These are phyloP conservation scores for Protoeuglena noctilucae DNA, from an alignment of 139 green algal genomes.

Conservation along the genomic window DNA sequence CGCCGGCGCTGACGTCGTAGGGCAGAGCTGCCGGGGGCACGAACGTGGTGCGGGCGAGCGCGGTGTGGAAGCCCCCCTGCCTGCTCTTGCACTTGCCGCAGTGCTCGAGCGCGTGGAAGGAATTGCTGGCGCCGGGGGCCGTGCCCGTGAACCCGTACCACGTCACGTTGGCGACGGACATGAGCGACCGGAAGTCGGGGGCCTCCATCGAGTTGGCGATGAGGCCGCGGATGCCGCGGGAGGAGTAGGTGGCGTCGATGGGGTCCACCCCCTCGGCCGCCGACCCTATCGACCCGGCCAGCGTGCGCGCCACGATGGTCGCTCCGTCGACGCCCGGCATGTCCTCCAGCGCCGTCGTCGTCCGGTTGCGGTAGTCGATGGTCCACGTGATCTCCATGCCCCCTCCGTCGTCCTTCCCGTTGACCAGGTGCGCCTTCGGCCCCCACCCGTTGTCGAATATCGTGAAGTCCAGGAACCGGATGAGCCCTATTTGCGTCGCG, in stretches of 20 bases:
- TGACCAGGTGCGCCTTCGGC: conserved; percentile 21
- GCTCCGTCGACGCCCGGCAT: conserved; percentile 23
- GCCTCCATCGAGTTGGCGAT: conserved; percentile 8
- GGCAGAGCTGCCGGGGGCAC: neutral
- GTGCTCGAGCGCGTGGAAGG: conserved; percentile 21
- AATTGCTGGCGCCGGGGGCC: conserved; percentile 1
- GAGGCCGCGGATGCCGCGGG: conserved; percentile 18
- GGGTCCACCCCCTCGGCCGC: conserved; percentile 12
- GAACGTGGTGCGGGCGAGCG: conserved; percentile 13
- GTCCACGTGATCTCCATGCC: conserved; percentile 29
- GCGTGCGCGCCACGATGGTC: conserved; percentile 18
- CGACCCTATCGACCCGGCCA: conserved; percentile 10
- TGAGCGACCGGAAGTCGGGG: conserved; percentile 7
- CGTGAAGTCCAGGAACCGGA: conserved; percentile 27
- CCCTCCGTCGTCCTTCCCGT: conserved; percentile 37
- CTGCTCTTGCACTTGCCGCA: conserved; percentile 24
- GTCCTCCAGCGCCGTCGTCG: conserved; percentile 3
- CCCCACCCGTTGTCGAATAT: conserved; percentile 30
- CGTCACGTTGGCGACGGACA: conserved; percentile 27
- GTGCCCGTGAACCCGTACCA: conserved; percentile 18
- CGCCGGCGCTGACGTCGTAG: neutral
- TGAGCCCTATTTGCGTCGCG: conserved; percentile 22
- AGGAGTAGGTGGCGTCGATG: neutral
- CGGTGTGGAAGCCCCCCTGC: conserved; percentile 26
- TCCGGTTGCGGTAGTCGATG: conserved; percentile 18